phyloP scores from a whole-genome alignment of 1,284 basidiomycete species.

The Trichosporon asahii region DNA sequence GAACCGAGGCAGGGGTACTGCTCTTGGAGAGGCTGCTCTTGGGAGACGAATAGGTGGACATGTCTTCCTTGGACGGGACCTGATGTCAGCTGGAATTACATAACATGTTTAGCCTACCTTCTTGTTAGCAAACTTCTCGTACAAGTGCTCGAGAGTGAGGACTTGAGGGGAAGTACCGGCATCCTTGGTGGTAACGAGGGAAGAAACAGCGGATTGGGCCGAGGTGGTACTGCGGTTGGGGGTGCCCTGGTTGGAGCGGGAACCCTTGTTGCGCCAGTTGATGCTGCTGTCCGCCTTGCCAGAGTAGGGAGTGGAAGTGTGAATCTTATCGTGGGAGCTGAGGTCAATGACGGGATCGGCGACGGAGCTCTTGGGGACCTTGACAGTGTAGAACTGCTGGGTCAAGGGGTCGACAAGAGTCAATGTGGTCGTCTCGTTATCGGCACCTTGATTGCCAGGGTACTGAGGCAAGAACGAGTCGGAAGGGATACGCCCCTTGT shows the following conservation, averaged over 20 bases:
- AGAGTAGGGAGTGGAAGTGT: conserved; percentile 4
- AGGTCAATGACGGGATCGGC: not conserved
- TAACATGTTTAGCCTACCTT: conserved; percentile 8
- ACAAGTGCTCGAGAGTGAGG: conserved; percentile 43
- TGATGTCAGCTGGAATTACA: not conserved
- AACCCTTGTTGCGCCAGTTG: conserved; percentile 37
- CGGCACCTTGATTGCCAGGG: not conserved
- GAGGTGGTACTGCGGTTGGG: not conserved
- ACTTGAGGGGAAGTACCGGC: conserved; percentile 11
- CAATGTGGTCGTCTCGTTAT: conserved; percentile 3
- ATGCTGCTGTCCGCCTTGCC: conserved; percentile 42
- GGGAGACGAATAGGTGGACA: not conserved
- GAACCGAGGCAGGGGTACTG: not conserved
- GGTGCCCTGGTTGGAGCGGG: not conserved
- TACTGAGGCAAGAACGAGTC: conserved; percentile 2
- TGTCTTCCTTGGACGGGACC: not conserved
- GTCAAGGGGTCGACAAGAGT: conserved; percentile 22
- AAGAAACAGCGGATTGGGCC: not conserved
- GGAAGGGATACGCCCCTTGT: not conserved
- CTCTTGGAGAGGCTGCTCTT: conserved; percentile 7
- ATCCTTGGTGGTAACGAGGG: not conserved
- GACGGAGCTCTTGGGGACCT: conserved; percentile 13
- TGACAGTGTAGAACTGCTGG: conserved; percentile 18
- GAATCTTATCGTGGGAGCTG: not conserved
- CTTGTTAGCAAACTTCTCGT: conserved; percentile 35